Evolutionary conservation across 2,329 filamentous ascomycete genomes (phyloP).

Genomic region (Canariomyces notabilis): DNA sequence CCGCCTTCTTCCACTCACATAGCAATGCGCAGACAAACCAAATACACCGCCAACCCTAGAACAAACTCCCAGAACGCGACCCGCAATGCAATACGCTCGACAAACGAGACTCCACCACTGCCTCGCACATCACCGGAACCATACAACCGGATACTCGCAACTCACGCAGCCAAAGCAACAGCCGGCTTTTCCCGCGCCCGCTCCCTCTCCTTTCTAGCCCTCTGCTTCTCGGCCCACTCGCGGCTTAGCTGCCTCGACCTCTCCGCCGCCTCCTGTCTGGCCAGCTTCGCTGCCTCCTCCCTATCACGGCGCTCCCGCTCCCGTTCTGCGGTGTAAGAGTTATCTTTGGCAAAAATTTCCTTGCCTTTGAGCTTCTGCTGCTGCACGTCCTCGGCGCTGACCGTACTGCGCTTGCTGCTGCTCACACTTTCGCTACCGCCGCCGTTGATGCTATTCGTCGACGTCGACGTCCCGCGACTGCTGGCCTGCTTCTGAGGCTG

Average conservation of each 20-base stretch:
- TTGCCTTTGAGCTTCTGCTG: conserved; percentile 49
- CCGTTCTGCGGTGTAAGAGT: conserved; percentile 40
- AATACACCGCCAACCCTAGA: not conserved
- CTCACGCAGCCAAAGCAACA: not conserved
- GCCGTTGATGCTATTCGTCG: conserved; percentile 39
- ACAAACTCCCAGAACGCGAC: not conserved
- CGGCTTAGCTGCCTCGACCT: conserved; percentile 53
- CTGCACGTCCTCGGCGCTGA: conserved; percentile 41
- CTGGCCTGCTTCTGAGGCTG: conserved; percentile 9
- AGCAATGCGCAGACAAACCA: too few relatives aligned
- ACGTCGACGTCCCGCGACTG: conserved; percentile 41
- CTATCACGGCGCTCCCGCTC: conserved; percentile 51
- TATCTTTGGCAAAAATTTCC: conserved; percentile 51
- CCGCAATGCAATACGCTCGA: not conserved
- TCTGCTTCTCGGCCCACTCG: conserved; percentile 56
- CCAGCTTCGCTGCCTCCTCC: conserved; percentile 48
- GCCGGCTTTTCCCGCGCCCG: not conserved
- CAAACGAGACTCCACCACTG: too few relatives aligned
- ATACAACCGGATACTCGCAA: too few relatives aligned
- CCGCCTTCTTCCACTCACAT: too few relatives aligned
- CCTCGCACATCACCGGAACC: too few relatives aligned
- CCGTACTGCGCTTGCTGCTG: conserved; percentile 37
- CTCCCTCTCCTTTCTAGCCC: conserved; percentile 3
- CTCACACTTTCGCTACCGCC: too few relatives aligned
- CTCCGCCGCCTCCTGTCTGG: conserved; percentile 57